Conservation (phyloP, 257 asterid species). For the Cruciata laevipes region DNA sequence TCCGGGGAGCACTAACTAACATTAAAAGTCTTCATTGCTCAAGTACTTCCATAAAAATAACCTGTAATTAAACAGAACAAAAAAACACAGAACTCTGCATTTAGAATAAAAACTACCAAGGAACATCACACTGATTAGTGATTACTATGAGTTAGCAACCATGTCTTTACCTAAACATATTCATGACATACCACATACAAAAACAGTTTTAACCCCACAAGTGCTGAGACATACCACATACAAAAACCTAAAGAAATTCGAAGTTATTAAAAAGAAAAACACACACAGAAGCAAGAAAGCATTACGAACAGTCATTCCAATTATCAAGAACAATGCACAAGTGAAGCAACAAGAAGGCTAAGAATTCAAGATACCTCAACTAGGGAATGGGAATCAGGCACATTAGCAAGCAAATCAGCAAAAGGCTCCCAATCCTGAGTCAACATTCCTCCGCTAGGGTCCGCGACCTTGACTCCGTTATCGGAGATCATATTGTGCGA, state of each 20-base stretch:
- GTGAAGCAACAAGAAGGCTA: background rate
- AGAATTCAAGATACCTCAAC: conserved; percentile 39
- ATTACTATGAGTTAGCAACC: background rate
- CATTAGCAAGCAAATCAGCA: conserved; percentile 71
- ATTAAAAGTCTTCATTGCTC: background rate
- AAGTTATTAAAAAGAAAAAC: too few species aligned
- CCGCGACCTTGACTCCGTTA: conserved; percentile 87
- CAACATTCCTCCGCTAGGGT: conserved; percentile 90
- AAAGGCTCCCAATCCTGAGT: conserved; percentile 94
- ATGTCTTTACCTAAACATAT: background rate
- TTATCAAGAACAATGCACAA: background rate
- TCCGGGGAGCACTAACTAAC: background rate
- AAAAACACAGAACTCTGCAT: too few species aligned
- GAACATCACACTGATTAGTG: background rate
- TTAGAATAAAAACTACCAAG: background rate
- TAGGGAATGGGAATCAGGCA: conserved; percentile 52
- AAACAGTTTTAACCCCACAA: background rate
- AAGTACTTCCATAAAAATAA: background rate
- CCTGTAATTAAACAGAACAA: too few species aligned
- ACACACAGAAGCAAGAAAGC: background rate
- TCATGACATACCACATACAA: too few species aligned
- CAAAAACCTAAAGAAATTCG: background rate
- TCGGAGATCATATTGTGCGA: conserved; percentile 75
- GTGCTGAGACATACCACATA: background rate
- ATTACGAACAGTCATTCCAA: background rate